phyloP scores from a whole-genome alignment of 345 rosid species.

The Pelargonium nanum region DNA sequence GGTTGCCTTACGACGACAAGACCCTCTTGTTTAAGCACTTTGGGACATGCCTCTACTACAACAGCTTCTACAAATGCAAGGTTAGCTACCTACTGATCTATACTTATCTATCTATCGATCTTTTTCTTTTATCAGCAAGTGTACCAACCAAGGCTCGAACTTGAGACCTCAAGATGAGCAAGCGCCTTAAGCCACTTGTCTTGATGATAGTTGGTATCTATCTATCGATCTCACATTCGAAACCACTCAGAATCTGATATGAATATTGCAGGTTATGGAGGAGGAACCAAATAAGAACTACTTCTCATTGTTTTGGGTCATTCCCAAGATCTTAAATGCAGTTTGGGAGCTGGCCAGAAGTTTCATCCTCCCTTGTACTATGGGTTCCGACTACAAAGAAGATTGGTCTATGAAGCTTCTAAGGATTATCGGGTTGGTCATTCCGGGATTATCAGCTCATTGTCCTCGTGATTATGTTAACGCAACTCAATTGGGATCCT shows the following conservation, averaged over 20 bases:
- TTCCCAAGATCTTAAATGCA: constrained; percentile 40
- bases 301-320: constrained; percentile 30
- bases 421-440: constrained; percentile 34
- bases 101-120: not conserved
- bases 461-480: constrained; percentile 48
- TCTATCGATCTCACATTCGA: no score
- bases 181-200: no score
- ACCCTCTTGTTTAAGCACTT: constrained; percentile 42
- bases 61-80: constrained; percentile 45
- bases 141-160: no score
- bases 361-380: constrained; percentile 28
- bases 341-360: constrained; percentile 55
- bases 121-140: not conserved
- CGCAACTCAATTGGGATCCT: constrained; percentile 32
- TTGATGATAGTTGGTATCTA: no score
- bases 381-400: constrained; percentile 41
- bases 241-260: not conserved
- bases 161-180: no score
- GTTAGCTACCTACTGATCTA: constrained; percentile 13
- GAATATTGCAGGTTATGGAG: constrained; percentile 28
- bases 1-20: constrained; percentile 45
- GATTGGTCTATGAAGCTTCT: constrained; percentile 32
- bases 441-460: constrained; percentile 62
- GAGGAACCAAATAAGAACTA: constrained; percentile 73
- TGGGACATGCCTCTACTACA: constrained; percentile 50